Percentiles rank a stretch among this genome's conserved stretches.
Evolutionary conservation across 1,284 basidiomycete genomes (phyloP).

Genomic region (Neolentinus lepideus): DNA sequence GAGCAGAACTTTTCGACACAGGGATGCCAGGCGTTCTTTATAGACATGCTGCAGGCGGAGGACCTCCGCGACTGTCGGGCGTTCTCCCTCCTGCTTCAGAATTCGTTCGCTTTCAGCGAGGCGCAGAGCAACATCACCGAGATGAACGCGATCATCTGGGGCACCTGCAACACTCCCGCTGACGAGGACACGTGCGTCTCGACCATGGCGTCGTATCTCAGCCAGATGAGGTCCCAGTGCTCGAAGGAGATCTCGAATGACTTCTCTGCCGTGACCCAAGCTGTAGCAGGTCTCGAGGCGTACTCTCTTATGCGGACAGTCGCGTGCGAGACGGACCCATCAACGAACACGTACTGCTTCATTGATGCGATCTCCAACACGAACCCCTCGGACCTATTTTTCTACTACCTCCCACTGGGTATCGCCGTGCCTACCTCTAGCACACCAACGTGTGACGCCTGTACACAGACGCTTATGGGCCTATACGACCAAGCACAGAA

Average conservation of each 20-base stretch:
- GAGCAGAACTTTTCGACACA: slow-evolving; percentile 55
- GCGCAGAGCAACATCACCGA: slow-evolving; percentile 55
- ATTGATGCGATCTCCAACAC: slow-evolving; percentile 46
- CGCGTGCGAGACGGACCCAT: slow-evolving; percentile 48
- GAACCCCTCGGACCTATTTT: slow-evolving; percentile 56
- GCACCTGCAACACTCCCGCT: slow-evolving; percentile 63
- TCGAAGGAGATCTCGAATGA: background rate
- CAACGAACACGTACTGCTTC: slow-evolving; percentile 62
- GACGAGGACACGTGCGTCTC: slow-evolving; percentile 39
- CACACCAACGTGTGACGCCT: slow-evolving; percentile 46
- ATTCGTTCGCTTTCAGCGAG: slow-evolving; percentile 49
- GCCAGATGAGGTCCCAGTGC: background rate
- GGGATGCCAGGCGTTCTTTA: slow-evolving; percentile 62
- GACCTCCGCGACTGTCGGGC: slow-evolving; percentile 68
- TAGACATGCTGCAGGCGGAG: slow-evolving; percentile 56
- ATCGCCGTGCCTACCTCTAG: slow-evolving; percentile 37
- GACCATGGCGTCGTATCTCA: slow-evolving; percentile 57
- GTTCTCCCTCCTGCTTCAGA: slow-evolving; percentile 61
- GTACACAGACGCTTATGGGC: slow-evolving; percentile 47
- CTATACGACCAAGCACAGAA: slow-evolving; percentile 31
- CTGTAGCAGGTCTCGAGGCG: slow-evolving; percentile 40
- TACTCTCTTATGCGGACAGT: slow-evolving; percentile 50
- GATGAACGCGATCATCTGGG: slow-evolving; percentile 68
- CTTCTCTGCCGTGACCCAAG: background rate
- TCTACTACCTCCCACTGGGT: slow-evolving; percentile 59